These are phyloP conservation scores for Phalaenopsis hybrid DNA, from an alignment of 116 monocot species.

Conservation along the genomic window DNA sequence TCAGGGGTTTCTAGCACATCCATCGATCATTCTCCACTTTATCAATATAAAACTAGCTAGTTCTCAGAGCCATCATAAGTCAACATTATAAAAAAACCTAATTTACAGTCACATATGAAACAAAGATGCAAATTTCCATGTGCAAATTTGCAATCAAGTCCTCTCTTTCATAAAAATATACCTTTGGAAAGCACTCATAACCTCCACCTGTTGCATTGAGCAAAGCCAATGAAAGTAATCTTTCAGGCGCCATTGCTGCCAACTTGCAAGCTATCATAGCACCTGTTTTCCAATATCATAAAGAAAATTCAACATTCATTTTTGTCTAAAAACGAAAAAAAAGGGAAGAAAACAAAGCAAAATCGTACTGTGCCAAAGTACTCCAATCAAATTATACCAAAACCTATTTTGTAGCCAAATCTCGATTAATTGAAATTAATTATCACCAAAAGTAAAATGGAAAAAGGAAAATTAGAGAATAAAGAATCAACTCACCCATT, in stretches of 20 bases:
- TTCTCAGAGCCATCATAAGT: background rate
- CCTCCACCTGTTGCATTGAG: constrained; percentile 90
- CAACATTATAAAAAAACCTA: background rate
- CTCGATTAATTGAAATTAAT: background rate
- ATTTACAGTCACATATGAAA: background rate
- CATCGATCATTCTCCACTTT: background rate
- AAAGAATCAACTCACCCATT: constrained; percentile 50
- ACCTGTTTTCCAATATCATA: constrained; percentile 27
- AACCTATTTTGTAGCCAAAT: background rate
- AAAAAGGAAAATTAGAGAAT: background rate
- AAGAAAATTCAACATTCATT: background rate
- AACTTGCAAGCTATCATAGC: constrained; percentile 87
- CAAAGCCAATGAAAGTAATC: constrained; percentile 67
- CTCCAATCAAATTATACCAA: background rate
- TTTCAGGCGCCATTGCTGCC: constrained; percentile 65
- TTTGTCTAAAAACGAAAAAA: background rate
- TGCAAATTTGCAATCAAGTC: background rate
- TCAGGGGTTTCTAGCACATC: too few species aligned
- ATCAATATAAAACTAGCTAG: background rate
- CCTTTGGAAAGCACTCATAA: constrained; percentile 79
- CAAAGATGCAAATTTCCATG: background rate
- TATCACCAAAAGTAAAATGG: background rate
- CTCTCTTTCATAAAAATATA: constrained; percentile 5
- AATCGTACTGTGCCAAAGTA: background rate
- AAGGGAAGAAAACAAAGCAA: background rate